Evolutionary conservation across 257 asterid genomes (phyloP).

Genomic region (Apocynum venetum): DNA sequence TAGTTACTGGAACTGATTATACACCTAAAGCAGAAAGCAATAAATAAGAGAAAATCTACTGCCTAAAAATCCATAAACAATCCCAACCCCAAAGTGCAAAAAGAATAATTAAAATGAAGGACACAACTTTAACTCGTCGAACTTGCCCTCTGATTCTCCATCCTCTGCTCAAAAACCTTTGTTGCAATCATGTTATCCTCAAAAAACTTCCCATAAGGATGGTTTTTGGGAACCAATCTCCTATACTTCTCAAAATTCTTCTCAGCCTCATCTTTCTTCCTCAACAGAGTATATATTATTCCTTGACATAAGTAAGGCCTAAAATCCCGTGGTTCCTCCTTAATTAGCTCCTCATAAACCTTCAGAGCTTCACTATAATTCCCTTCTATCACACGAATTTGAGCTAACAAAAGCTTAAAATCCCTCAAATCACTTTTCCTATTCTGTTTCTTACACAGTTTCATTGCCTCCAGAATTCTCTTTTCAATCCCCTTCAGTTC

Average conservation of each 20-base stretch:
- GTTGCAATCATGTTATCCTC: constrained; percentile 91
- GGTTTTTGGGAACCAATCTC: constrained; percentile 78
- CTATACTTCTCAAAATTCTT: constrained; percentile 73
- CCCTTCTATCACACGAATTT: constrained; percentile 68
- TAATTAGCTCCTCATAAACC: constrained; percentile 59
- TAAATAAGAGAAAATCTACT: not conserved
- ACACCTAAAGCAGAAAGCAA: constrained; percentile 1
- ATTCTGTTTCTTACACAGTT: constrained; percentile 53
- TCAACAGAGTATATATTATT: constrained; percentile 70
- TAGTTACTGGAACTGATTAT: not conserved
- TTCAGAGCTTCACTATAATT: constrained; percentile 60
- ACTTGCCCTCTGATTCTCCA: constrained; percentile 41
- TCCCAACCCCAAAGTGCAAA: not conserved
- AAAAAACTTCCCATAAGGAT: constrained; percentile 72
- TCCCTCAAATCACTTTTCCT: constrained; percentile 59
- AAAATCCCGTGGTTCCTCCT: constrained; percentile 91
- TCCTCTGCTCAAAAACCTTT: constrained; percentile 67
- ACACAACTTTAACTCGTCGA: constrained; percentile 34
- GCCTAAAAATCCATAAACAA: constrained; percentile 3
- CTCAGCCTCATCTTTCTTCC: constrained; percentile 73
- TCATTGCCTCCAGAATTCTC: constrained; percentile 48
- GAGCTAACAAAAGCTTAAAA: constrained; percentile 81
- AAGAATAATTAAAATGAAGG: not conserved
- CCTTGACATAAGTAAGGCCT: constrained; percentile 94
- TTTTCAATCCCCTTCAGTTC: constrained; percentile 45